Evolutionary conservation across 306 rosid genomes (phyloP).

Genomic region (Mimosa pudica): DNA sequence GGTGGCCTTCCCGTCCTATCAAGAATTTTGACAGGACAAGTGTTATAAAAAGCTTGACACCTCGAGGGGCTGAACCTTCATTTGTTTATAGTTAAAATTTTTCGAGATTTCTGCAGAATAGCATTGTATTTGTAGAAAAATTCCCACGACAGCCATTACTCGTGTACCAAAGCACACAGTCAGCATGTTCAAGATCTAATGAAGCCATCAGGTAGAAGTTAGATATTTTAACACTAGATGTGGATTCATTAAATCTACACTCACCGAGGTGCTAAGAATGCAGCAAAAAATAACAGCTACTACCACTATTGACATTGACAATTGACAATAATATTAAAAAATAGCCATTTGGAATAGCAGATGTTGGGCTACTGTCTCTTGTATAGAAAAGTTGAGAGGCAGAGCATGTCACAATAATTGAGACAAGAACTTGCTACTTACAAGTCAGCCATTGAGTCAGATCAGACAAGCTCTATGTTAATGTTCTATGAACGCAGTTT

Average conservation of each 20-base stretch:
- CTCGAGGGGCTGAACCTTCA: not conserved
- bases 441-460: not conserved
- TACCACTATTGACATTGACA: not conserved
- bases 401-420: not conserved
- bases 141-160: not conserved
- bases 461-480: not conserved
- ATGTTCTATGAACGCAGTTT: not conserved
- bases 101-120: not conserved
- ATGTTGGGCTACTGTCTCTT: not conserved
- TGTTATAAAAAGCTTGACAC: not conserved
- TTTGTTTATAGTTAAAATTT: not conserved
- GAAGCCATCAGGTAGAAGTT: not conserved
- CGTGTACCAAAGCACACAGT: not conserved
- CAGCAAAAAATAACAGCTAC: not conserved
- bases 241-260: not conserved
- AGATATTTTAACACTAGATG: constrained; percentile 7
- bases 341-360: not conserved
- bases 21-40: not conserved
- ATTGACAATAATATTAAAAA: not conserved
- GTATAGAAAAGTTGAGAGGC: not conserved
- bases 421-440: not conserved
- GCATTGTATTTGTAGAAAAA: not conserved
- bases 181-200: not conserved
- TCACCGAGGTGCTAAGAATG: not conserved
- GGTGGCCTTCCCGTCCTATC: too few species aligned